Percentiles rank a stretch among this genome's conserved stretches.
Conservation (phyloP, 192 early-diverging fungal species). For the Mortierella antarctica region DNA sequence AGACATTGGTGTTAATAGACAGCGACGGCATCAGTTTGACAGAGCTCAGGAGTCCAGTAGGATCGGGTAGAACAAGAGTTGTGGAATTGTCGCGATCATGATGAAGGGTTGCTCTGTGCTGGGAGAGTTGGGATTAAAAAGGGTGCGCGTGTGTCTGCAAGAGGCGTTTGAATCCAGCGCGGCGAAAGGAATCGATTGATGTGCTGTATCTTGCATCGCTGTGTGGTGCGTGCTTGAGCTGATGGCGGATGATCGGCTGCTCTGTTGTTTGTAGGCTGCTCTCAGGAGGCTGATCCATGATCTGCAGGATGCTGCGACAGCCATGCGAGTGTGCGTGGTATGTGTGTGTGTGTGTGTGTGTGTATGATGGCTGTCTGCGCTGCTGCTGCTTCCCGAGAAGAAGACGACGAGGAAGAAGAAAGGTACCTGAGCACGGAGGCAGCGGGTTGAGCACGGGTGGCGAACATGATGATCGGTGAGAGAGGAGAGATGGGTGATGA, state of each 20-base stretch:
- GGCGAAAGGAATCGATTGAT: too few relatives aligned
- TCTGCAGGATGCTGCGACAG: background rate
- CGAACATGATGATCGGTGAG: constrained; percentile 37
- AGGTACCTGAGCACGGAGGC: constrained; percentile 43
- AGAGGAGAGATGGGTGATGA: constrained; percentile 6
- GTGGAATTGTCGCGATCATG: background rate
- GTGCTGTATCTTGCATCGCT: too few relatives aligned
- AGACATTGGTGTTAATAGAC: background rate
- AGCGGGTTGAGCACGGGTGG: constrained; percentile 48
- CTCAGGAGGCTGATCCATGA: background rate
- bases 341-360: background rate
- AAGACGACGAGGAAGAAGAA: background rate
- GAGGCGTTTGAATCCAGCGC: too few relatives aligned
- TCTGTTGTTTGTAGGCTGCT: background rate
- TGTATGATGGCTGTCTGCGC: background rate
- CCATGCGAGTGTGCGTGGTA: background rate
- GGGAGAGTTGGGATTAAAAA: background rate
- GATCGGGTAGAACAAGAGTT: background rate
- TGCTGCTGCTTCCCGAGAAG: background rate
- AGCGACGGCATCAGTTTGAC: background rate
- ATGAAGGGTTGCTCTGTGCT: background rate
- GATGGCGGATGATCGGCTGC: too few relatives aligned
- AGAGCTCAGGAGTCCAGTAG: background rate
- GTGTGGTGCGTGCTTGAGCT: too few relatives aligned
- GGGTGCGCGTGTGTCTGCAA: background rate